These are phyloP conservation scores for Collybia sp. DNA, from an alignment of 768 basidiomycete genomes.

Conservation along the genomic window DNA sequence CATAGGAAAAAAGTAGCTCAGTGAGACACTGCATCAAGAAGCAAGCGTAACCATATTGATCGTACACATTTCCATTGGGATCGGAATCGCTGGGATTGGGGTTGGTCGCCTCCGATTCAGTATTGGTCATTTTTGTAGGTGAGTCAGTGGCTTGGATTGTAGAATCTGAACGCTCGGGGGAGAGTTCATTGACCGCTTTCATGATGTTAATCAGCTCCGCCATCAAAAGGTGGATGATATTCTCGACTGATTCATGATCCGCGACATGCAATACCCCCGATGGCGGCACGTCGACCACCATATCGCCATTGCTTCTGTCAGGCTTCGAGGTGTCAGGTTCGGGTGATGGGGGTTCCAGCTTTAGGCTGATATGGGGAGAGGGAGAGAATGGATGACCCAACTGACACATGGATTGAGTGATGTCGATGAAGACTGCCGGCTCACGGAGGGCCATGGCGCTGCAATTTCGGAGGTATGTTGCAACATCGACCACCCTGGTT, in stretches of 20 bases:
- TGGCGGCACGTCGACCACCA: conserved; percentile 51
- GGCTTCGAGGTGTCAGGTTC: conserved; percentile 8
- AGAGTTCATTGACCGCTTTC: conserved; percentile 36
- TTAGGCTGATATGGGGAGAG: conserved; percentile 55
- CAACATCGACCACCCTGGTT: conserved; percentile 60
- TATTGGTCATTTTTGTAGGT: background rate
- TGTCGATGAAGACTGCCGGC: conserved; percentile 68
- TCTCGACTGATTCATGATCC: conserved; percentile 46
- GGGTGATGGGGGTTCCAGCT: conserved; percentile 22
- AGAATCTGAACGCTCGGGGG: conserved; percentile 9
- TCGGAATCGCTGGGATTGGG: conserved; percentile 6
- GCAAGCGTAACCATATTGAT: conserved; percentile 55
- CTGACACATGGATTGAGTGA: conserved; percentile 65
- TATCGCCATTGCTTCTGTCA: conserved; percentile 33
- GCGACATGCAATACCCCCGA: conserved; percentile 11
- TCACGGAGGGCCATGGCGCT: conserved; percentile 81
- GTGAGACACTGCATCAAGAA: conserved; percentile 91
- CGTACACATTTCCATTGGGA: conserved; percentile 19
- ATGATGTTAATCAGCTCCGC: conserved; percentile 62
- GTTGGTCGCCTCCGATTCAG: background rate
- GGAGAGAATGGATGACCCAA: conserved; percentile 62
- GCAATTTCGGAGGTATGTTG: conserved; percentile 70
- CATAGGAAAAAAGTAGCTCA: conserved; percentile 91
- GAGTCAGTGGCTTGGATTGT: background rate
- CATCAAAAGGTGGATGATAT: conserved; percentile 66